Evolutionary conservation across 345 rosid genomes (phyloP).

Genomic region (Salix koriyanagi): DNA sequence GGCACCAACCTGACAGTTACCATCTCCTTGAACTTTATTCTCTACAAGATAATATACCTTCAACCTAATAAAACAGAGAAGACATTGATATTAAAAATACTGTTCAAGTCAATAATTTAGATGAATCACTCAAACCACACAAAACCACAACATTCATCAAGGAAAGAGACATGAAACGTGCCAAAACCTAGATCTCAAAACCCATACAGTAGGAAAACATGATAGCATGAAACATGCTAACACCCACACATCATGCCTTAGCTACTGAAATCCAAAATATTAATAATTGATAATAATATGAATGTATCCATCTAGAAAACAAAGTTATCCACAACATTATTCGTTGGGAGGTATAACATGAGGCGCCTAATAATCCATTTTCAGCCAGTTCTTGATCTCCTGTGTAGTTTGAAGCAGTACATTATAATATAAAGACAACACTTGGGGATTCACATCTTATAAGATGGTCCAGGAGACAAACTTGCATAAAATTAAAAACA

Average conservation of each 20-base stretch:
- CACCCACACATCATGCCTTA: not conserved
- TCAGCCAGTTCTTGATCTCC: not conserved
- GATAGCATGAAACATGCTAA: not conserved
- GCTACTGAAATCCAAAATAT: not conserved
- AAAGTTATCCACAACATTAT: not conserved
- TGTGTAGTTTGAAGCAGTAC: not conserved
- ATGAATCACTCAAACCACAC: too few species aligned
- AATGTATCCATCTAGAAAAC: not conserved
- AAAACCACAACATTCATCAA: too few species aligned
- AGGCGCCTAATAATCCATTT: not conserved
- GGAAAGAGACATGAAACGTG: not conserved
- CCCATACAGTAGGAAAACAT: not conserved
- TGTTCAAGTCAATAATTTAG: not conserved
- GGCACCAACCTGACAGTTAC: conserved; percentile 64
- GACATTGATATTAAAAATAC: not conserved
- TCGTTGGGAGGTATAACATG: too few species aligned
- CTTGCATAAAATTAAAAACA: not conserved
- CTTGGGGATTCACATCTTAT: not conserved
- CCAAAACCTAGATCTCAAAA: not conserved
- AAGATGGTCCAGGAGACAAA: not conserved
- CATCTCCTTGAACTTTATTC: conserved; percentile 66
- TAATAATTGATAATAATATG: not conserved
- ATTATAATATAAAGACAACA: not conserved
- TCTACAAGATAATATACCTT: conserved; percentile 52
- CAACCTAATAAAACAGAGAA: conserved; percentile 34